phyloP scores from a whole-genome alignment of 768 basidiomycete species.

The Kwoniella dejecticola region DNA sequence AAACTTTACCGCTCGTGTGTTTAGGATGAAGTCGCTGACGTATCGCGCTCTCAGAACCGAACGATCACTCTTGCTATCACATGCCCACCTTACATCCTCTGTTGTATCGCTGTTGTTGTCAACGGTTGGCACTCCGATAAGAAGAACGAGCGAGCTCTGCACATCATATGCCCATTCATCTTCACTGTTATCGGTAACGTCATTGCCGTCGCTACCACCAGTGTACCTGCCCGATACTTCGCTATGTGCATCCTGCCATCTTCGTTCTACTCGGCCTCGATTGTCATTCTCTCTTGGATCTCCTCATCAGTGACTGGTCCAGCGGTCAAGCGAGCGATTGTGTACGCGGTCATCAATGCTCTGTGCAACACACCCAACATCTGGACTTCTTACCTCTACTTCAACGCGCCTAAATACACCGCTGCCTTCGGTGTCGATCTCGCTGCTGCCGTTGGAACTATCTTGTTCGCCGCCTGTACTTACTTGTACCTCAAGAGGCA shows the following conservation, averaged over 20 bases:
- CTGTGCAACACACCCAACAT: slow-evolving; percentile 47
- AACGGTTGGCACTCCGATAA: slow-evolving; percentile 50
- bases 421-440: slow-evolving; percentile 51
- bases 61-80: slow-evolving; percentile 48
- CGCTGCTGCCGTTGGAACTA: slow-evolving; percentile 42
- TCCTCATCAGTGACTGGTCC: slow-evolving; percentile 44
- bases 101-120: slow-evolving; percentile 43
- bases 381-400: slow-evolving; percentile 55
- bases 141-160: slow-evolving; percentile 38
- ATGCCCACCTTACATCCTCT: slow-evolving; percentile 52
- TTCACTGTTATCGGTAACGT: slow-evolving; percentile 49
- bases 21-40: not conserved
- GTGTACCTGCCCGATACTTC: slow-evolving; percentile 45
- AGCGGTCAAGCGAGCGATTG: slow-evolving; percentile 49
- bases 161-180: slow-evolving; percentile 38
- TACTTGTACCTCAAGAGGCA: slow-evolving; percentile 45
- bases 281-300: slow-evolving; percentile 53
- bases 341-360: slow-evolving; percentile 49
- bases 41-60: slow-evolving; percentile 11
- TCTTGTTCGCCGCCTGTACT: slow-evolving; percentile 36
- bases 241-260: slow-evolving; percentile 51
- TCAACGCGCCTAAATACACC: slow-evolving; percentile 46
- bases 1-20: not conserved
- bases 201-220: slow-evolving; percentile 48
- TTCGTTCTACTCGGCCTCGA: slow-evolving; percentile 48